Evolutionary conservation across 2,329 filamentous ascomycete genomes (phyloP).

Genomic region (Bimuria novae-zelandiae): DNA sequence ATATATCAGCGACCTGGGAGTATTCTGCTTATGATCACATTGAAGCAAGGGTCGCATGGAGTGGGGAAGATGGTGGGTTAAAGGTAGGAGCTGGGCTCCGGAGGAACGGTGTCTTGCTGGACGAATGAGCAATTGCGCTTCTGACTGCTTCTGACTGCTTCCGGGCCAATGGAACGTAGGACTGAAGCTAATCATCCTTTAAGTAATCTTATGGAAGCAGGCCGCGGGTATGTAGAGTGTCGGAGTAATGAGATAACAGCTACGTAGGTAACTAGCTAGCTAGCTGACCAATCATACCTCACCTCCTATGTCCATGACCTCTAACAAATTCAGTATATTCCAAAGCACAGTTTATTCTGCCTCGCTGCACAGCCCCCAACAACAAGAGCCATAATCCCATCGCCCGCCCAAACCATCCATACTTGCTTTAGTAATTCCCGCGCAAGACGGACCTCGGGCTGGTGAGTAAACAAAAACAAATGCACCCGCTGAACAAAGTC

Average conservation of each 20-base stretch:
- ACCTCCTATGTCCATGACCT: constrained; percentile 5
- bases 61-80: constrained; percentile 2
- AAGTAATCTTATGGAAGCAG: constrained; percentile 3
- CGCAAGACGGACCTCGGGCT: background rate
- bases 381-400: too few species aligned
- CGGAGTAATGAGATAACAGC: constrained; percentile 7
- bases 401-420: too few species aligned
- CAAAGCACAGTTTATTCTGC: constrained; percentile 2
- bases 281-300: constrained; percentile 5
- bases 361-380: background rate
- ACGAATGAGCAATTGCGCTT: too few species aligned
- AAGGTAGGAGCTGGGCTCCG: constrained; percentile 3
- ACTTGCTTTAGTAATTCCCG: too few species aligned
- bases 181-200: background rate
- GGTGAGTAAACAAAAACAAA: background rate
- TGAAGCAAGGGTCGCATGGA: background rate
- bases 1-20: constrained; percentile 6
- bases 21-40: background rate
- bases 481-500: background rate
- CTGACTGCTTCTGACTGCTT: too few species aligned
- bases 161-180: too few species aligned
- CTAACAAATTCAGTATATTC: background rate
- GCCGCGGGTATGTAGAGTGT: constrained; percentile 3
- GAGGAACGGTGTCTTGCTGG: constrained; percentile 1
- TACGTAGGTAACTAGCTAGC: constrained; percentile 4